Conservation (phyloP, 306 rosid genomes). For the Leucaena leucocephala region DNA sequence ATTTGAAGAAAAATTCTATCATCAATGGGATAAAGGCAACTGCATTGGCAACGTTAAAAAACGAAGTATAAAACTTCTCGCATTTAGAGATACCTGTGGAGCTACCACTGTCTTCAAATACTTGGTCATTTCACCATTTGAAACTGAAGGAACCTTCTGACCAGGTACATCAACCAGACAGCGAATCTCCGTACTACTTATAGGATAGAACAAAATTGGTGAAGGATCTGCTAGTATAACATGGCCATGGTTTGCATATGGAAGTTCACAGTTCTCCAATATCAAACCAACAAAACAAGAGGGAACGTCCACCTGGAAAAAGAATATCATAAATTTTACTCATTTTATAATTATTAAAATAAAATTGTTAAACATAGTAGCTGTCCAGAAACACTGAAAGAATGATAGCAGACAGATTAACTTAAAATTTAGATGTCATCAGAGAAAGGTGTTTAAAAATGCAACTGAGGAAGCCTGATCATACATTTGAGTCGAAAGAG, state of each 20-base stretch:
- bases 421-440: neutral
- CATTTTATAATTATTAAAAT: slow-evolving; percentile 23
- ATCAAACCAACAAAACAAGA: slow-evolving; percentile 90
- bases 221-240: slow-evolving; percentile 93
- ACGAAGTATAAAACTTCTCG: neutral
- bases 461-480: neutral
- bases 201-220: slow-evolving; percentile 88
- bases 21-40: slow-evolving; percentile 2
- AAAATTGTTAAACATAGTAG: neutral
- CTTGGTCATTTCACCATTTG: slow-evolving; percentile 87
- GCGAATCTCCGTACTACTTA: slow-evolving; percentile 89
- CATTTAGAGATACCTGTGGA: slow-evolving; percentile 67
- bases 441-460: slow-evolving; percentile 17
- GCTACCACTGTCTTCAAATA: slow-evolving; percentile 85
- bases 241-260: slow-evolving; percentile 85
- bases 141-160: slow-evolving; percentile 88
- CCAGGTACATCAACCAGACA: slow-evolving; percentile 98
- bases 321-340: slow-evolving; percentile 17
- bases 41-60: neutral
- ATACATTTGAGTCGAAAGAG: slow-evolving; percentile 13
- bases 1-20: slow-evolving; percentile 11
- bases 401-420: slow-evolving; percentile 7
- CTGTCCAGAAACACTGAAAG: slow-evolving; percentile 5
- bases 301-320: slow-evolving; percentile 84
- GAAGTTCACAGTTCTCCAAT: slow-evolving; percentile 89